These are phyloP conservation scores for Debaryomyces maramus DNA, from an alignment of 805 yeast genomes.

Conservation along the genomic window DNA sequence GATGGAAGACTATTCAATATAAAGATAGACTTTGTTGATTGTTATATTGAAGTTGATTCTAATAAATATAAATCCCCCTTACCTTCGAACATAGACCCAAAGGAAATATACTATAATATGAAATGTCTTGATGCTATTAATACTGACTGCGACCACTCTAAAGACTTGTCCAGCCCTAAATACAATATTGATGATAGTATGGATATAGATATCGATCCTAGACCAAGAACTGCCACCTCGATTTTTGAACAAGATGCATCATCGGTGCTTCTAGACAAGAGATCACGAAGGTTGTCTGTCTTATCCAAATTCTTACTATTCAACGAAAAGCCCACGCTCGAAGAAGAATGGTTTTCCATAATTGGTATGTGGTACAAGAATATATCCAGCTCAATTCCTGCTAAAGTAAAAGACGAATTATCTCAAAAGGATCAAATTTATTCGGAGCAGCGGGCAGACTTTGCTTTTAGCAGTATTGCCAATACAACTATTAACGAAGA, in stretches of 20 bases:
- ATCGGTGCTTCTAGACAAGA: background rate
- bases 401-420: constrained; percentile 22
- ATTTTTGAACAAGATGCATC: constrained; percentile 6
- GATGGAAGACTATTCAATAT: constrained; percentile 28
- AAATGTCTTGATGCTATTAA: constrained; percentile 18
- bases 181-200: constrained; percentile 10
- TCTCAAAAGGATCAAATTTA: constrained; percentile 38
- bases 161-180: background rate
- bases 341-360: constrained; percentile 7
- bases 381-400: constrained; percentile 29
- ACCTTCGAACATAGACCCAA: constrained; percentile 20
- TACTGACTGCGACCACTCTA: background rate
- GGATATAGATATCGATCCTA: constrained; percentile 16
- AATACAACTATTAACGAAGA: background rate
- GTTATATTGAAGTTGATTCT: constrained; percentile 15
- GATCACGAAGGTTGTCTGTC: background rate
- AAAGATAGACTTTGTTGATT: constrained; percentile 30
- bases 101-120: constrained; percentile 24
- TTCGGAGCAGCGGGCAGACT: constrained; percentile 32
- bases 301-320: constrained; percentile 5
- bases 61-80: constrained; percentile 9
- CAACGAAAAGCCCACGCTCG: constrained; percentile 6
- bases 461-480: background rate
- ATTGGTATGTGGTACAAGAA: constrained; percentile 13
- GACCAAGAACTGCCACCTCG: constrained; percentile 1